Base-by-base conservation (phyloP, 1,284 basidiomycete species). In the Moesziomyces antarcticus region DNA sequence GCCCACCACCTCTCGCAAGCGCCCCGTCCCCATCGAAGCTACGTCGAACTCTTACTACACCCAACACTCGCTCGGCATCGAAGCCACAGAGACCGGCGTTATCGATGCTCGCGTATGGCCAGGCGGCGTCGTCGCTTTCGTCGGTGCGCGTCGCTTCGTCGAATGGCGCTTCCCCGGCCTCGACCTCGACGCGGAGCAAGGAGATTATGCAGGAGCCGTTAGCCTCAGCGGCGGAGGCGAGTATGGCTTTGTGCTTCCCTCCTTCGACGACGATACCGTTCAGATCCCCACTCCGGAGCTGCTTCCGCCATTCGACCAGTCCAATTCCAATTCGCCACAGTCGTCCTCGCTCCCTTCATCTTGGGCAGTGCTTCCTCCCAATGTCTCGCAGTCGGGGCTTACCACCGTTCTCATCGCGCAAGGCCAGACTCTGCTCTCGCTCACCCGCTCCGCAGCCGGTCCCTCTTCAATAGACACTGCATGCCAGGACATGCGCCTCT, bases 21-120 rank as follows among this genome's bases (percentile, higher is more conserved):
- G 66, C 11, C 53, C 56, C 5, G 48, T 22, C 10, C 78, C 60
- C 5, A 54, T 55, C 65, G 78, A 75, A 56, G 82, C 62, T 41
- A 79, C 50, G n/a, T 67, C 47, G 77, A 85, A 48, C 90, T 93
- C 82, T 89, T 91, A 91, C 75, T 97, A 96, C 82, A 87, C 89
- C 54, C 93, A 96, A 74, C 88, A 91, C 81, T 92, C 93, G 0
- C 87, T 98, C 1, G 94, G 94, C 3, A 86, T 87, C 10, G 93
- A 97, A 49, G 93, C 93, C 0, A 88, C 89, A 5, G 94, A 97
- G 80, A 86, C 91, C 49, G 96, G 82, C 0, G 88, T 98, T 24
- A 86, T 94, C 45, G 91, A 94, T 61, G 96, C 93, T 1, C 88
- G 89, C 24, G 91, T 95, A 66, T 91, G 94, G 75, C 92, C 92